These are phyloP conservation scores for Aquilaria agallochum DNA, from an alignment of 441 rosid genomes.

Conservation along the genomic window DNA sequence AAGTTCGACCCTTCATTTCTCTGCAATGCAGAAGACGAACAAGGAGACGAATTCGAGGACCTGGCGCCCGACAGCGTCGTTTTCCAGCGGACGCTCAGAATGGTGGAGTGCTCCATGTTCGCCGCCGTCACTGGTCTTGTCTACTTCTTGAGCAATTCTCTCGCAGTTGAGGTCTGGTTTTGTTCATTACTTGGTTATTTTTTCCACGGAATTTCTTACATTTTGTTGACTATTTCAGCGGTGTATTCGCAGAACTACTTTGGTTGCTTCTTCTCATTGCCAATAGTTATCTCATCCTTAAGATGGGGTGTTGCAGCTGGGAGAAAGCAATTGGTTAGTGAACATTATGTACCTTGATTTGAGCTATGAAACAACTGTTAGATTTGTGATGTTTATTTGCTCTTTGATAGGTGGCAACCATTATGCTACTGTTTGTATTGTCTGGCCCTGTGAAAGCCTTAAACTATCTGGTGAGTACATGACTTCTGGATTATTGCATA, in stretches of 20 bases:
- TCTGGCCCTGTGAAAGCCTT: constrained; percentile 90
- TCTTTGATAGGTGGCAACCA: constrained; percentile 74
- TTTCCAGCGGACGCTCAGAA: constrained; percentile 65
- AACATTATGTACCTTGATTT: constrained; percentile 5
- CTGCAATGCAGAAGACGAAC: constrained; percentile 19
- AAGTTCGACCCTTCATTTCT: constrained; percentile 22
- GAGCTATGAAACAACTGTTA: background rate
- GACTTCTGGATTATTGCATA: no score
- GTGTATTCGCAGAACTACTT: constrained; percentile 65
- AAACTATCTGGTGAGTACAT: constrained; percentile 67
- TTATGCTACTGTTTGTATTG: constrained; percentile 74
- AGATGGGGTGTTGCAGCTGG: constrained; percentile 35
- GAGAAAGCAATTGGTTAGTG: constrained; percentile 83
- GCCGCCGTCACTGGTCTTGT: constrained; percentile 84
- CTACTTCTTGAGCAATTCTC: constrained; percentile 87
- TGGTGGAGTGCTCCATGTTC: constrained; percentile 91
- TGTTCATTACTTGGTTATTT: background rate
- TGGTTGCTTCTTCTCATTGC: constrained; percentile 71
- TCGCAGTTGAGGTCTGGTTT: constrained; percentile 65
- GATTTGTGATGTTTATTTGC: constrained; percentile 7
- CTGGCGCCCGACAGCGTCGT: constrained; percentile 47
- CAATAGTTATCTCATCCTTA: constrained; percentile 15
- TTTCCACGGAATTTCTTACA: background rate
- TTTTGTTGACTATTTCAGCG: background rate
- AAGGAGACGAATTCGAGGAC: constrained; percentile 34